A percentile compares a stretch with the other conserved stretches of the same genome.
These are phyloP conservation scores for Cercospora sp. DNA, from an alignment of 2,329 filamentous ascomycete species.

Conservation along the genomic window DNA sequence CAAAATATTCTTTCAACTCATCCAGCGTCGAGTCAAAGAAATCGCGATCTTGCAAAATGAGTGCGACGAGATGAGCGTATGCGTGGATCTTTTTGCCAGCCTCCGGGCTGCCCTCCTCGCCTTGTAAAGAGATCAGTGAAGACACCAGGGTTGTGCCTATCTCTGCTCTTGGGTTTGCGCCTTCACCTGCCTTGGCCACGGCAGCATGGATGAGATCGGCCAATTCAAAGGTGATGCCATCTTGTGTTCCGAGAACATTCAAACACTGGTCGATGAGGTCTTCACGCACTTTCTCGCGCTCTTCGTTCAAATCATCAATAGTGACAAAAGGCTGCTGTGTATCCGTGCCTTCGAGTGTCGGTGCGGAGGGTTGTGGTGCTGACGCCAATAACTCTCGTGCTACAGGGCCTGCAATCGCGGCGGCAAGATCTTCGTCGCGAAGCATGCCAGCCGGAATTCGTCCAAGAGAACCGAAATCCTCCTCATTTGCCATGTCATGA, in stretches of 20 bases:
- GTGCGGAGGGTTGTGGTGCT: neutral
- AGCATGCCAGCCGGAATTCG: constrained; percentile 28
- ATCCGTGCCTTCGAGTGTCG: constrained; percentile 24
- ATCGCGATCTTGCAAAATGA: constrained; percentile 77
- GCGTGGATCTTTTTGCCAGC: constrained; percentile 75
- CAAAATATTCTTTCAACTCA: constrained; percentile 74
- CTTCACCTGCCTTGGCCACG: constrained; percentile 61
- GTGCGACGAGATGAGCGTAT: constrained; percentile 85
- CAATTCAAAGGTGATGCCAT: constrained; percentile 85
- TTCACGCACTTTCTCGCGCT: constrained; percentile 69
- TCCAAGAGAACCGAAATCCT: constrained; percentile 30
- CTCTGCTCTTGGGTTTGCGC: constrained; percentile 63
- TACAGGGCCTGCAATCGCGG: constrained; percentile 25
- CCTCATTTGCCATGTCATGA: constrained; percentile 28
- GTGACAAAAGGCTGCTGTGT: constrained; percentile 53
- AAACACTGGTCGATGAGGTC: constrained; percentile 86
- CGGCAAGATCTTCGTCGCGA: constrained; percentile 30
- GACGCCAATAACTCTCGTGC: constrained; percentile 6
- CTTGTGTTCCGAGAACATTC: constrained; percentile 84
- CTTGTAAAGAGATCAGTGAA: constrained; percentile 71
- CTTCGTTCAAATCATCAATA: constrained; percentile 75
- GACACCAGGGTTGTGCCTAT: constrained; percentile 81
- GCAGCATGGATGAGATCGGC: constrained; percentile 80
- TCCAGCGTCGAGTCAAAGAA: constrained; percentile 79
- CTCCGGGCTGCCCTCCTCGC: constrained; percentile 51